These are phyloP conservation scores for Tremella yokohamensis DNA, from an alignment of 768 basidiomycete species.

Conservation along the genomic window DNA sequence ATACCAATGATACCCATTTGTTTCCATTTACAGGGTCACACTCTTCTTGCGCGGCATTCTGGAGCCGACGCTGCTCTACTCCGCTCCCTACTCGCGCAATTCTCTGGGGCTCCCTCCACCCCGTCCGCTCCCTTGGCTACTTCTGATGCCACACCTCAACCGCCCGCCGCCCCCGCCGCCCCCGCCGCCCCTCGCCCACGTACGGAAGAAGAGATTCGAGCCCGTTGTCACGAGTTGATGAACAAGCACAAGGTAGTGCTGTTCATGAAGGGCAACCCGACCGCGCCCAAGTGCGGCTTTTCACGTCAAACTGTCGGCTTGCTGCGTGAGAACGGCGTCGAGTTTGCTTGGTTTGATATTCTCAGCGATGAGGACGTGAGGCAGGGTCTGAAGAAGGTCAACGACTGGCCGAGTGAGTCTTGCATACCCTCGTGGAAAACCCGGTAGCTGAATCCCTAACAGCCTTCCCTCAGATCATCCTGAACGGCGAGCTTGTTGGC, in stretches of 20 bases:
- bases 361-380: conserved; percentile 73
- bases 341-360: conserved; percentile 78
- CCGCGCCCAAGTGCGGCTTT: conserved; percentile 77
- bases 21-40: conserved; percentile 68
- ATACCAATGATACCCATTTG: conserved; percentile 7
- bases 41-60: conserved; percentile 68
- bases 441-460: conserved; percentile 11
- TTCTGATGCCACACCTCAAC: conserved; percentile 30
- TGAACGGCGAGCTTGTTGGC: conserved; percentile 86
- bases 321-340: conserved; percentile 62
- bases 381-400: conserved; percentile 69
- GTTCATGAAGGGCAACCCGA: conserved; percentile 86
- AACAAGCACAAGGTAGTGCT: conserved; percentile 70
- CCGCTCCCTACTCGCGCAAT: conserved; percentile 61
- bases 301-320: conserved; percentile 69
- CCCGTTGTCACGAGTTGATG: conserved; percentile 70
- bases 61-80: conserved; percentile 75
- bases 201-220: conserved; percentile 63
- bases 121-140: conserved; percentile 46
- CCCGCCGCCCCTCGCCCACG: conserved; percentile 49
- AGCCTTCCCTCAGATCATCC: conserved; percentile 47
- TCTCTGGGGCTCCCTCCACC: conserved; percentile 53
- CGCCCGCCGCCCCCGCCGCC: conserved; percentile 19
- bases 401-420: conserved; percentile 73
- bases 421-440: no score